phyloP scores from a whole-genome alignment of 2,329 filamentous ascomycete genomes.

The Didymella exigua region DNA sequence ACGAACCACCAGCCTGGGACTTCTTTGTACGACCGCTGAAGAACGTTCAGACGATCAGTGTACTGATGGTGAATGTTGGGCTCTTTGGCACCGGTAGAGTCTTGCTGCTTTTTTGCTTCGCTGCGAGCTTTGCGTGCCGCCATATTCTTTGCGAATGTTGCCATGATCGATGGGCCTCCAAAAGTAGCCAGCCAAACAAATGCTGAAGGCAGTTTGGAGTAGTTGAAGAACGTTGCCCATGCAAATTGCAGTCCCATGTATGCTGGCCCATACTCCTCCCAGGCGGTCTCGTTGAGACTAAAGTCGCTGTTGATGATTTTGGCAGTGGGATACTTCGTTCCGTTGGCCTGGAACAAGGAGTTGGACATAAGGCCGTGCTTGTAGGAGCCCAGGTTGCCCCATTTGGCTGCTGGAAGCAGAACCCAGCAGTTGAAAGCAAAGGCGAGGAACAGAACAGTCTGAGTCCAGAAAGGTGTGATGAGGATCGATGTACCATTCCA shows the following conservation, averaged over 20 bases:
- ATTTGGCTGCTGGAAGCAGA: slow-evolving; percentile 64
- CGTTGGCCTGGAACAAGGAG: slow-evolving; percentile 58
- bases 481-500: slow-evolving; percentile 49
- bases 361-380: slow-evolving; percentile 65
- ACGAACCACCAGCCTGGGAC: slow-evolving; percentile 66
- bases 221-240: slow-evolving; percentile 66
- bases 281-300: slow-evolving; percentile 57
- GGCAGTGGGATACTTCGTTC: slow-evolving; percentile 54
- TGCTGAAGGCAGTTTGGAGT: slow-evolving; percentile 63
- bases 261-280: slow-evolving; percentile 58
- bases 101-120: slow-evolving; percentile 44
- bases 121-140: slow-evolving; percentile 17
- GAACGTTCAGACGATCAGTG: slow-evolving; percentile 63
- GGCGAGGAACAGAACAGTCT: slow-evolving; percentile 61
- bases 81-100: neutral
- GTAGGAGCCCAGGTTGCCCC: slow-evolving; percentile 60
- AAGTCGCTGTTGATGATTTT: slow-evolving; percentile 52
- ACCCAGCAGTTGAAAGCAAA: slow-evolving; percentile 65
- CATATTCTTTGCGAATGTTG: slow-evolving; percentile 50
- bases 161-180: slow-evolving; percentile 56
- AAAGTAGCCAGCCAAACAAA: slow-evolving; percentile 65
- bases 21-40: slow-evolving; percentile 63
- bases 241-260: slow-evolving; percentile 64
- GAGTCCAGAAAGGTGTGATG: slow-evolving; percentile 64
- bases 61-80: slow-evolving; percentile 60